Evolutionary conservation across 108 stramenopile species (phyloP), one percentile per base, ranked within the genome.

Genomic region (Stephanodiscus triporus): DNA sequence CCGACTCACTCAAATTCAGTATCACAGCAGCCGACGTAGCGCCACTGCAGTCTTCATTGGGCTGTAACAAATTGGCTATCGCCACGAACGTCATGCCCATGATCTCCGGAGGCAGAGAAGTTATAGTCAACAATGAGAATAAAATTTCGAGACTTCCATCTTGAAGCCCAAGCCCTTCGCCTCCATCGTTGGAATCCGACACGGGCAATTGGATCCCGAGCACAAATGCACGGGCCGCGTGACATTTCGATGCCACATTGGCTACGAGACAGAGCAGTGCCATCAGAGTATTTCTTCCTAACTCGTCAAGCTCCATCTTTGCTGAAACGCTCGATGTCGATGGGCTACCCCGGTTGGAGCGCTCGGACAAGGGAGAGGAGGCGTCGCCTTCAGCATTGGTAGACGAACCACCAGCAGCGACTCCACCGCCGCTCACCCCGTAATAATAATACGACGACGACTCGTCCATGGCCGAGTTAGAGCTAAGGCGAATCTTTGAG

Each of bases 371-470:
- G 9, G 86, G 66, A 14, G 77, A 71, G 22, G 65, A 19, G 9
- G 23, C 29, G 23, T 73, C 57, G 1, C 63, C 60, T 5, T 32
- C 29, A 36, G 36, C 27, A 10, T 57, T 57, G 17, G 6, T 14
- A 30, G 60, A 40, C 22, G 29, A 38, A 29, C 62, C 66, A 37
- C 48, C 60, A 10, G 30, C 68, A 5, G 74, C 61, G 24, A 74
- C 42, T 63, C 48, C 57, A 55, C 78, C 54, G 20, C 64, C 71
- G 43, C 86, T 86, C 38, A 83, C 58, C 48, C 86, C 86, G 76
- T 93, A 93, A 72, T 93, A 93, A 72, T 93, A 93, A 3, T 87
- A 78, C 9, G 89, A 89, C 6, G 74, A 74, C 24, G 72, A 32
- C 42, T 70, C 76, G 38, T 49, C 19, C 17, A 57, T 57, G 30